Evolutionary conservation across 352 stramenopile species (phyloP).

Genomic region (Pilasporangium apinafurcum): DNA sequence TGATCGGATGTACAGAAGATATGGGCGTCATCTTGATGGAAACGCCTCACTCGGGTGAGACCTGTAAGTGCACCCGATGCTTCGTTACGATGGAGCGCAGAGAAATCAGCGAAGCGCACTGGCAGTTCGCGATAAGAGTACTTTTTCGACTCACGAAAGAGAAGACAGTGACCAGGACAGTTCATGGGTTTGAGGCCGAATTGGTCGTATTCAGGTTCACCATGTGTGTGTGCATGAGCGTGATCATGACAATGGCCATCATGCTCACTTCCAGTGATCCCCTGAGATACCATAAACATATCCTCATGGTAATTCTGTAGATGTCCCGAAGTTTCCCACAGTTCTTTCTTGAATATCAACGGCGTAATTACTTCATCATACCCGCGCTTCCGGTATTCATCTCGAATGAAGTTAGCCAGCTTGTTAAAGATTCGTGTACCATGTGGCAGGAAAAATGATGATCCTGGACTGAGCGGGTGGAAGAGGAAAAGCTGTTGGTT

Average conservation of each 20-base stretch:
- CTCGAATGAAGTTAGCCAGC: slow-evolving; percentile 82
- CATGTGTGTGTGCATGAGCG: slow-evolving; percentile 11
- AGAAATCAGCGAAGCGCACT: slow-evolving; percentile 93
- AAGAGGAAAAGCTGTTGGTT: slow-evolving; percentile 97
- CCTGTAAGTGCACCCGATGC: slow-evolving; percentile 94
- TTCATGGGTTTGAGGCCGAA: slow-evolving; percentile 99
- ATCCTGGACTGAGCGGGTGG: slow-evolving; percentile 93
- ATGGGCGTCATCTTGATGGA: slow-evolving; percentile 98
- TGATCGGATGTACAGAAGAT: slow-evolving; percentile 97
- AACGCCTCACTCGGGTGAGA: slow-evolving; percentile 95
- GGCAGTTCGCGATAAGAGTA: slow-evolving; percentile 95
- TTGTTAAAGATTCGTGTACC: slow-evolving; percentile 98
- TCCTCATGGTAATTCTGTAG: slow-evolving; percentile 96
- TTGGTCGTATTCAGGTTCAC: slow-evolving; percentile 71
- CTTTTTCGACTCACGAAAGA: slow-evolving; percentile 93
- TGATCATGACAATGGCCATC: slow-evolving; percentile 16
- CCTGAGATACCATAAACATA: slow-evolving; percentile 91
- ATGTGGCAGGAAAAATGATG: slow-evolving; percentile 97
- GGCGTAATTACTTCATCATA: slow-evolving; percentile 98
- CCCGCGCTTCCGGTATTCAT: slow-evolving; percentile 82
- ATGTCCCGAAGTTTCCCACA: slow-evolving; percentile 97
- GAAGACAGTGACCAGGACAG: slow-evolving; percentile 96
- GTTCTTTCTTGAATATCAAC: slow-evolving; percentile 96
- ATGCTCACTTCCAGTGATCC: slow-evolving; percentile 26
- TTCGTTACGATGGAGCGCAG: slow-evolving; percentile 95